These are phyloP conservation scores for Meyerozyma guilliermondii DNA, from an alignment of 1,139 yeast genomes.

Conservation along the genomic window DNA sequence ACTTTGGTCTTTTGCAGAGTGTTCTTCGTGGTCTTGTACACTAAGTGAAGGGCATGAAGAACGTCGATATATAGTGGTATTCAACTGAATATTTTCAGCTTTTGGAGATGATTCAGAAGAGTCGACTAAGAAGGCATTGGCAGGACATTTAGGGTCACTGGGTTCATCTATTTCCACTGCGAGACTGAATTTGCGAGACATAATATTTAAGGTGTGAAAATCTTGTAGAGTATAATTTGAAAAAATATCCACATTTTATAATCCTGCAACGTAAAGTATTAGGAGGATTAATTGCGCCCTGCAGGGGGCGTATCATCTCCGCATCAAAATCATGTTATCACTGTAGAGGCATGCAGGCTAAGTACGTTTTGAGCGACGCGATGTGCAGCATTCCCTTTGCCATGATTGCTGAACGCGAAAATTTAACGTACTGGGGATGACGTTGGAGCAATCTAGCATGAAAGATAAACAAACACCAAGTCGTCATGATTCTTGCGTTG, in stretches of 20 bases:
- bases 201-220: background rate
- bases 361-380: background rate
- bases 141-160: constrained; percentile 15
- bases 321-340: background rate
- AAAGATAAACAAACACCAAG: too few species aligned
- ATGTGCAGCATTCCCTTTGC: background rate
- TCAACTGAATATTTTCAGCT: background rate
- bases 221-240: too few species aligned
- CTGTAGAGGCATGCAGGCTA: background rate
- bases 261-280: background rate
- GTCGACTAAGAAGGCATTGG: constrained; percentile 22
- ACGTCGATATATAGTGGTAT: background rate
- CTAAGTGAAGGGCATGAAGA: background rate
- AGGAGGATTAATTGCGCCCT: background rate
- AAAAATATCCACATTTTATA: too few species aligned
- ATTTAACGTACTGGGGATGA: too few species aligned
- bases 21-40: constrained; percentile 4
- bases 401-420: too few species aligned
- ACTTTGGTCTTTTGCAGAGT: constrained; percentile 9
- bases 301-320: background rate
- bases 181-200: constrained; percentile 1
- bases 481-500: too few species aligned
- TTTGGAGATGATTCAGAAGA: background rate
- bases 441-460: too few species aligned
- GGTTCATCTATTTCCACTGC: constrained; percentile 3